Conservation (phyloP, 2,329 filamentous ascomycete species). For the Aspergillus vadensis region DNA sequence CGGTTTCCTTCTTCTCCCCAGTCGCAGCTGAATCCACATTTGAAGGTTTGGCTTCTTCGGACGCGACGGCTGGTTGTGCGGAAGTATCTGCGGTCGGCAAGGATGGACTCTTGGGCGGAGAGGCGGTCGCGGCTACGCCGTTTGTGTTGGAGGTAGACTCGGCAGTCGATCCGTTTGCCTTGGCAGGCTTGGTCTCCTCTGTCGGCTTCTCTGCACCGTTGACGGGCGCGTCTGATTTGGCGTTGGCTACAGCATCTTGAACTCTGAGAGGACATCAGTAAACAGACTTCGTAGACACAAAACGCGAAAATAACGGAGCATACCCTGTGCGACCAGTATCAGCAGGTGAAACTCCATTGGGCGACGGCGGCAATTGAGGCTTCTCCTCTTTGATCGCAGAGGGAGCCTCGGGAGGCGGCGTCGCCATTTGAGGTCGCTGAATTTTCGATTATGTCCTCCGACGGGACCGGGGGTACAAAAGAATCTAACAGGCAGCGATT, state of each 20-base stretch:
- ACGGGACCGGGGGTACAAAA: slow-evolving; percentile 28
- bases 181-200: slow-evolving; percentile 19
- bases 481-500: slow-evolving; percentile 27
- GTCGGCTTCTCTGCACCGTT: slow-evolving; percentile 16
- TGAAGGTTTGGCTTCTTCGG: slow-evolving; percentile 16
- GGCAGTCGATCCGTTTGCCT: slow-evolving; percentile 35
- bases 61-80: slow-evolving; percentile 8
- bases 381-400: slow-evolving; percentile 44
- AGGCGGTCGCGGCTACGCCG: slow-evolving; percentile 29
- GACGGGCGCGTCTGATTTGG: slow-evolving; percentile 25
- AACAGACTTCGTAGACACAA: not conserved
- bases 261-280: slow-evolving; percentile 26
- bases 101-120: slow-evolving; percentile 35
- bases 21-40: slow-evolving; percentile 14
- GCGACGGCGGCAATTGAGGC: slow-evolving; percentile 42
- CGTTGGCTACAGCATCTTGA: slow-evolving; percentile 27
- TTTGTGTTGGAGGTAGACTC: slow-evolving; percentile 30
- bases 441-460: slow-evolving; percentile 23
- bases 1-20: slow-evolving; percentile 13
- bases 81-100: slow-evolving; percentile 16
- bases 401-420: slow-evolving; percentile 46
- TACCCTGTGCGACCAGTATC: slow-evolving; percentile 35
- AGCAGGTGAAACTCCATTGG: slow-evolving; percentile 34
- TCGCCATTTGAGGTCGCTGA: slow-evolving; percentile 40
- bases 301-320: slow-evolving; percentile 17